These are phyloP conservation scores for Lizanozyma gosingica DNA, from an alignment of 1,139 yeast genomes.

Conservation along the genomic window DNA sequence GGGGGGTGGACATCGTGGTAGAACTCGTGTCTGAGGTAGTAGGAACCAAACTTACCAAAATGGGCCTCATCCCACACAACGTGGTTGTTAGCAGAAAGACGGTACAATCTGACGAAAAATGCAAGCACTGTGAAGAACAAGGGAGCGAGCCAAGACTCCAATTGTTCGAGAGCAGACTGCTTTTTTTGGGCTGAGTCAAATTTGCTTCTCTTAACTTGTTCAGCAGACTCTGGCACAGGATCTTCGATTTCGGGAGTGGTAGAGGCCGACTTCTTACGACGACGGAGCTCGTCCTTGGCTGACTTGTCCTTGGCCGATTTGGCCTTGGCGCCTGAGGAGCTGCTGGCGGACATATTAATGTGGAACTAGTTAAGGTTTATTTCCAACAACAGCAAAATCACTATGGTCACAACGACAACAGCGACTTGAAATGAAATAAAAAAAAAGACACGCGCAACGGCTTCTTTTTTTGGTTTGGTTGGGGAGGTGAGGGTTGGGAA, in stretches of 20 bases:
- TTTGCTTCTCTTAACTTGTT: not conserved
- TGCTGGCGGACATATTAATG: no score
- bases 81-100: conserved; percentile 38
- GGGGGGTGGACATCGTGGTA: conserved; percentile 99
- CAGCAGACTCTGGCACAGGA: not conserved
- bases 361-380: no score
- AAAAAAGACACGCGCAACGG: no score
- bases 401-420: no score
- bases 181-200: not conserved
- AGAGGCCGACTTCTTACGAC: not conserved
- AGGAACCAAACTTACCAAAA: conserved; percentile 92
- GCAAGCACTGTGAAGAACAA: conserved; percentile 39
- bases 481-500: no score
- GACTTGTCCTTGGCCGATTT: no score
- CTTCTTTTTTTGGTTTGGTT: no score
- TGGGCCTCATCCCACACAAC: conserved; percentile 66
- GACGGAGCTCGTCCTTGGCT: not conserved
- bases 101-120: conserved; percentile 44
- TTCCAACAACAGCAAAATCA: no score
- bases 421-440: no score
- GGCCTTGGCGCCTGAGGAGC: no score
- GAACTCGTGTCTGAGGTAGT: conserved; percentile 84
- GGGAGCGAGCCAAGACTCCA: conserved; percentile 36
- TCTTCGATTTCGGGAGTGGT: not conserved
- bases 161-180: conserved; percentile 15